Evolutionary conservation across 2,329 filamentous ascomycete genomes (phyloP), one percentile per base, ranked within the genome.

Genomic region (Macroventuria anomochaeta): DNA sequence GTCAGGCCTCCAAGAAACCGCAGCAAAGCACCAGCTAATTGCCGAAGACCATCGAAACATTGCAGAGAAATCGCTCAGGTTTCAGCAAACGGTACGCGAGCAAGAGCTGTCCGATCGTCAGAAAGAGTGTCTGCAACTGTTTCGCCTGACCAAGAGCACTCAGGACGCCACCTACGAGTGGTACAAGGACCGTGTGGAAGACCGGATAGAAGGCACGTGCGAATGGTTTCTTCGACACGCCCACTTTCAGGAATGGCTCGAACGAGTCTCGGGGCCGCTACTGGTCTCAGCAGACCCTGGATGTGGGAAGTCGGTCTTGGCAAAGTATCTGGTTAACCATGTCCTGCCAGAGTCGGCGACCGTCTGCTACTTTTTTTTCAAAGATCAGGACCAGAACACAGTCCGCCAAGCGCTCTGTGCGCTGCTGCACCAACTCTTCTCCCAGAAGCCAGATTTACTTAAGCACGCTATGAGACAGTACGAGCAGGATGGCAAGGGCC

Each of bases 281-380:
- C 57, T 65, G 6, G 53, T 65, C 29, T 60, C 56, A 34, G 60
- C 62, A 50, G 60, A 65, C 23, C 62, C 60, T 57, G 62, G 60
- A 8, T 65, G 62, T 57, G 62, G 62, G 21, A 65, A 65, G 34
- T 63, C 60, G 31, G 60, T 63, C 21, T 40, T 65, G 29, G 46
- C 62, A 21, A 65, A 63, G 47, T 57, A 60, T 39, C 48, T 63
- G 7, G 49, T 65, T 29, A 47, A 62, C 34, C 41, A 61, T 53
- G 51, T 48, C 34, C 51, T 64, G 18, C 32, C 57, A 53, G 43
- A 47, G 36, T 57, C 53, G 12, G 23, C 57, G 28, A 53, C 59
- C 5, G 48, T 64, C 34, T 64, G 61, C 55, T 64, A 64, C 53
- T 62, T 61, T 57, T 64, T 64, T 44, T 64, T 64, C 43, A 62